A percentile compares a stretch with the other conserved stretches of the same genome.
Conservation (phyloP, 371 early-diverging fungal genomes). For the Coemansia sp. region DNA sequence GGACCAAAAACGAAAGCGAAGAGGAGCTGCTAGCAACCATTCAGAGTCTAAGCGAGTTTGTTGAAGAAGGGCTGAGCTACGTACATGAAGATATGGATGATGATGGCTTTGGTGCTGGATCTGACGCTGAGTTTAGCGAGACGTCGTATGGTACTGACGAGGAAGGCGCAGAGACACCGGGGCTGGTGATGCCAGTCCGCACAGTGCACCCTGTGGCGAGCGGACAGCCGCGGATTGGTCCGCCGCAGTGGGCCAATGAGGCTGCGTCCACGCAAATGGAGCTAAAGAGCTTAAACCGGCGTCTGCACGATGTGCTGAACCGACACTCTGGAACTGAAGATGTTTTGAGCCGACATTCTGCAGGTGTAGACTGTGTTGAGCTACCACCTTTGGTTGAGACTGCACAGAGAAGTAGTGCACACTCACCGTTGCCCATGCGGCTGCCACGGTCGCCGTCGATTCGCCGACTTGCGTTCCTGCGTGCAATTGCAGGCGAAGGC, state of each 20-base stretch:
- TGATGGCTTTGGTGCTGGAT: not conserved
- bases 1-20: slow-evolving; percentile 49
- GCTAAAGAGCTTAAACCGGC: slow-evolving; percentile 24
- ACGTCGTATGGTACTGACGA: slow-evolving; percentile 7
- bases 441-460: slow-evolving; percentile 20
- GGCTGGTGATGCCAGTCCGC: slow-evolving; percentile 5
- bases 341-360: not conserved
- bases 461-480: slow-evolving; percentile 19
- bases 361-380: not conserved
- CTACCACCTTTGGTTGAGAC: not conserved
- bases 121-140: not conserved
- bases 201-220: not conserved
- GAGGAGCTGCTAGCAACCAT: slow-evolving; percentile 43
- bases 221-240: not conserved
- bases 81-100: slow-evolving; percentile 41
- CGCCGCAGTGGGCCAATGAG: not conserved
- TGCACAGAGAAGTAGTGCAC: not conserved
- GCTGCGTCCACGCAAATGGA: slow-evolving; percentile 3
- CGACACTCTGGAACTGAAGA: not conserved
- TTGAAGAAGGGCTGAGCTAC: slow-evolving; percentile 48
- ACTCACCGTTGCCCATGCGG: not conserved
- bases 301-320: slow-evolving; percentile 30
- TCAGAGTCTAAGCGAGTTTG: slow-evolving; percentile 48
- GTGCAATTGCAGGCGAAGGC: slow-evolving; percentile 1
- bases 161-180: slow-evolving; percentile 13